Evolutionary conservation across 2,329 filamentous ascomycete species (phyloP).

Genomic region (Fusarium sp.): DNA sequence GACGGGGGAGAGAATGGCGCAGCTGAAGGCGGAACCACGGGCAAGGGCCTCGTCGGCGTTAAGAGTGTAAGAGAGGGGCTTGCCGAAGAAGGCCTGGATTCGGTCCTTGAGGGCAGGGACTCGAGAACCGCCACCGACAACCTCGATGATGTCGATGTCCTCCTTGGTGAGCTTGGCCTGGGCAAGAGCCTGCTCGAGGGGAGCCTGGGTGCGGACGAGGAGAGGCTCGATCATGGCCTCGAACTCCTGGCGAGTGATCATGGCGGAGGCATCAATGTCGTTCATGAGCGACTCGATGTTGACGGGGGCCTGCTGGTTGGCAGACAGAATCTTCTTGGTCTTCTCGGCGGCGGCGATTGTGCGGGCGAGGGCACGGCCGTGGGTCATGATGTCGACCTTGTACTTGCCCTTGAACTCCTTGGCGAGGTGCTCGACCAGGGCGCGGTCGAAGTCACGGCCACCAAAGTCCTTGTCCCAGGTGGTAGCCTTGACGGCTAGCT

Average conservation of each 20-base stretch:
- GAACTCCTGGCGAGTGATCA: conserved; percentile 94
- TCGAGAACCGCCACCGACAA: conserved; percentile 95
- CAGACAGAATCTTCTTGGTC: conserved; percentile 97
- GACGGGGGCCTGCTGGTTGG: conserved; percentile 90
- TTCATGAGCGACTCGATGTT: conserved; percentile 99
- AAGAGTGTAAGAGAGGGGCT: conserved; percentile 92
- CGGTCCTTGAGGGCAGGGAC: conserved; percentile 92
- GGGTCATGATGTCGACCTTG: conserved; percentile 94
- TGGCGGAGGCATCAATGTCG: conserved; percentile 88
- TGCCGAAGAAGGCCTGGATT: conserved; percentile 92
- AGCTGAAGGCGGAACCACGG: conserved; percentile 96
- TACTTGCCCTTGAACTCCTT: conserved; percentile 98
- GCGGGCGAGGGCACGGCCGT: conserved; percentile 90
- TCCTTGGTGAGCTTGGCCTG: conserved; percentile 91
- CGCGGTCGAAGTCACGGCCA: conserved; percentile 96
- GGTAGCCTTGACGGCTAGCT: conserved; percentile 92
- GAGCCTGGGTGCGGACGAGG: conserved; percentile 76
- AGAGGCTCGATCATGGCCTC: conserved; percentile 91
- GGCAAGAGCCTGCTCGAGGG: conserved; percentile 91
- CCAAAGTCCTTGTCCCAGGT: conserved; percentile 96
- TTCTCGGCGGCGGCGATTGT: conserved; percentile 93
- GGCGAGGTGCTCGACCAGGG: conserved; percentile 92
- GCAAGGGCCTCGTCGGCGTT: conserved; percentile 99
- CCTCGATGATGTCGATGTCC: conserved; percentile 93
- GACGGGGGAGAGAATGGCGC: conserved; percentile 94